Evolutionary conservation across 2,329 filamentous ascomycete genomes (phyloP), one percentile per base, ranked within the genome.

Genomic region (Teratosphaeria viscida): DNA sequence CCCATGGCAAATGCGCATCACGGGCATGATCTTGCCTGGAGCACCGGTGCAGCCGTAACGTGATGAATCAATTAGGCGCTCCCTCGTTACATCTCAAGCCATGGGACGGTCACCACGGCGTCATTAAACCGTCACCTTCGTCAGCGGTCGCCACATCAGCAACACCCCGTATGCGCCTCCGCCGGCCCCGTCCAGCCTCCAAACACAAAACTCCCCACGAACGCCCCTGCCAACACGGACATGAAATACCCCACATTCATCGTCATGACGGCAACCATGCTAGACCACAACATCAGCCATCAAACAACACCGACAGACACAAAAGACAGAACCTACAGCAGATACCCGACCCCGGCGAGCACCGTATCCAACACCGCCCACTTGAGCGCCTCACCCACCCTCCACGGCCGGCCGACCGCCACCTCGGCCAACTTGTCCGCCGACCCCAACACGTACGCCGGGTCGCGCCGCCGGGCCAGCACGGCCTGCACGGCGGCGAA

Each of bases 221-320:
- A 96, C 1, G 86, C 82, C 14, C 87, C 86, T 7, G 78, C 85
- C 7, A 94, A 78, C 12, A 92, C 81, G 0, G 88, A 89, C 60
- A 89, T 73, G 71, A 92, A 91, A 71, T 92, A 92, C 11, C 89
- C 89, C 14, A 92, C 81, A 67, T 92, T 92, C 80, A 89, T 85
- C 2, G 88, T 90, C 89, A 92, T 95, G 68, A 94, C 87, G 10
- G 88, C 89, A 74, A 95, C 76, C 90, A 95, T 95, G 56, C 90
- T 95, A 66, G n/a, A 10, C 35, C 19, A 16, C 34, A 23, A 1
- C 1, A 72, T 61, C 52, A 63, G 60, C 39, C 16, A 3, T 47
- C 14, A 23, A 5, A 19, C 52, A 32, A 16, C 14, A 23, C 14
- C 10, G 47, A 84, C 23, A 23, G 23, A 23, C 23, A 23, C 23